These are phyloP conservation scores for Papilionanthe hybrid DNA, from an alignment of 116 monocot genomes.

Conservation along the genomic window DNA sequence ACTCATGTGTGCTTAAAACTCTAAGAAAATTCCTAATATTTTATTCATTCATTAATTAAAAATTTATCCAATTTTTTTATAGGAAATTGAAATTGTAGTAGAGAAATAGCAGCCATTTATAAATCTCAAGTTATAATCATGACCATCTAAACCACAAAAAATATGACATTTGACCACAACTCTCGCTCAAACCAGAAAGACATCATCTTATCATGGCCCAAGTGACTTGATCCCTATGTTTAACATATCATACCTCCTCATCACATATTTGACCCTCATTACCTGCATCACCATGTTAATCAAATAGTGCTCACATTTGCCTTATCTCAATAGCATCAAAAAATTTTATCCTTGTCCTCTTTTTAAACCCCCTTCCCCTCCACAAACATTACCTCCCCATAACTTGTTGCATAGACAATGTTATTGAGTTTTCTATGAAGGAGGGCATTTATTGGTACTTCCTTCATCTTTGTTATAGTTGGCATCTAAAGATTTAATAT, in stretches of 20 bases:
- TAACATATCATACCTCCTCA: neutral
- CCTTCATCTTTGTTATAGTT: no score
- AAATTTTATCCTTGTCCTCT: slow-evolving; percentile 14
- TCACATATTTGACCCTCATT: slow-evolving; percentile 16
- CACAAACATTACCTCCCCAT: slow-evolving; percentile 24
- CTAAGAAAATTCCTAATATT: no score
- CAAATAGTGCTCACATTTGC: slow-evolving; percentile 24
- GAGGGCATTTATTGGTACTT: no score
- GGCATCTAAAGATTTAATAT: no score
- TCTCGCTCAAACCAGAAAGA: neutral
- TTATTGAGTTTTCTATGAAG: no score
- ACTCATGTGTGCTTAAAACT: no score
- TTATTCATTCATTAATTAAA: no score
- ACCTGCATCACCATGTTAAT: slow-evolving; percentile 40
- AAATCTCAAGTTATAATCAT: neutral
- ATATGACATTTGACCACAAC: neutral
- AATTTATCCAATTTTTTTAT: no score
- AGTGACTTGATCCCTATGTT: neutral
- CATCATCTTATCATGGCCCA: slow-evolving; percentile 27
- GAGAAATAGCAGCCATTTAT: no score
- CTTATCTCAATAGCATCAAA: slow-evolving; percentile 9
- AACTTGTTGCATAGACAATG: no score
- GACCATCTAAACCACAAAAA: neutral
- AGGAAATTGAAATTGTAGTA: no score
- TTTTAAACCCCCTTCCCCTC: slow-evolving; percentile 26